These are phyloP conservation scores for Chernovozyma sophiae-reginae DNA, from an alignment of 1,139 yeast genomes.

Conservation along the genomic window DNA sequence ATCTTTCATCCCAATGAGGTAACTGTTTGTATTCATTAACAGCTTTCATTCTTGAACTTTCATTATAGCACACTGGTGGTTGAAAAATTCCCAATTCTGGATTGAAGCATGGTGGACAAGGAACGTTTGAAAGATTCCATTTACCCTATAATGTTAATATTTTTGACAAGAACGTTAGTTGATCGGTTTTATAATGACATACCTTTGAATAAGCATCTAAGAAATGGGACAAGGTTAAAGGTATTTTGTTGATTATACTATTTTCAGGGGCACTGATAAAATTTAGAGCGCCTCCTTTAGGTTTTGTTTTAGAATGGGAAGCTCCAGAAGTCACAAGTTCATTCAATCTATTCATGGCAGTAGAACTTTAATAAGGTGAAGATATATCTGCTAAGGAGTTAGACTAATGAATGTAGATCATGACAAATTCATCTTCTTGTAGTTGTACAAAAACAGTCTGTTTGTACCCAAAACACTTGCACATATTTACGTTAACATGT, in stretches of 20 bases:
- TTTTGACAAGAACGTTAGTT: no score
- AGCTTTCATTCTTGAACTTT: conserved; percentile 33
- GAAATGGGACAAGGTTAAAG: conserved; percentile 56
- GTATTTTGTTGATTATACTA: conserved; percentile 23
- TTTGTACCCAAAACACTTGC: no score
- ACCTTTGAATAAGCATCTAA: conserved; percentile 54
- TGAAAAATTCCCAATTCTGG: conserved; percentile 45
- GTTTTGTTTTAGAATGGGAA: background rate
- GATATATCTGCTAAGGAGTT: no score
- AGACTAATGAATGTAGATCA: no score
- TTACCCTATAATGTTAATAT: conserved; percentile 36
- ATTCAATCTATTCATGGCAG: conserved; percentile 3
- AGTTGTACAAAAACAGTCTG: no score
- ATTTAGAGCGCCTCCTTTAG: background rate
- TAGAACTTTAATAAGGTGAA: no score
- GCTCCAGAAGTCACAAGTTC: conserved; percentile 1
- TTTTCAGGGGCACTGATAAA: conserved; percentile 20
- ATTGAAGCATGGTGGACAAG: conserved; percentile 50
- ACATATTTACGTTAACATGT: no score
- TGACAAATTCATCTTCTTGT: no score
- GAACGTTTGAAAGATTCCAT: conserved; percentile 52
- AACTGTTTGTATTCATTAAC: conserved; percentile 39
- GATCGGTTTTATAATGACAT: conserved; percentile 10
- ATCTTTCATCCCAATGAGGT: conserved; percentile 50
- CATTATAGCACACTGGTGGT: conserved; percentile 56